Percentiles rank a stretch among this genome's conserved stretches.
Evolutionary conservation across 2,329 filamentous ascomycete species (phyloP).

Genomic region (Catunica adiposa): DNA sequence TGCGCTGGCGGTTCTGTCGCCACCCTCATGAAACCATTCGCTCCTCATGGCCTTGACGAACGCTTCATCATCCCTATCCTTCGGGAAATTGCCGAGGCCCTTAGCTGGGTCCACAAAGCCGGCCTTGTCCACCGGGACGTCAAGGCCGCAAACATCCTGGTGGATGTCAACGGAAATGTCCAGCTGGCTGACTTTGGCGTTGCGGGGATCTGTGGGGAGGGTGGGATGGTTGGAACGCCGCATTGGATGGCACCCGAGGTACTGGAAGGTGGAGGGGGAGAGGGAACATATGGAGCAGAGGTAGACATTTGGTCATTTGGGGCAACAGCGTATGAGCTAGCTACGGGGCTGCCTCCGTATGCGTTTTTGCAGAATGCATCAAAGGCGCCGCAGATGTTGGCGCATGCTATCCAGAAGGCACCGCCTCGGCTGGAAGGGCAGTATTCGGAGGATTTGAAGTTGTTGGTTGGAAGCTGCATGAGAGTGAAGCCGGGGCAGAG

Average conservation of each 20-base stretch:
- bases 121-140: constrained; percentile 57
- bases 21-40: constrained; percentile 52
- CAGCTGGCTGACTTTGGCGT: constrained; percentile 79
- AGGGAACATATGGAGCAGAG: constrained; percentile 43
- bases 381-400: constrained; percentile 19
- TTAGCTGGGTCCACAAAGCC: constrained; percentile 50
- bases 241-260: constrained; percentile 81
- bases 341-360: constrained; percentile 60
- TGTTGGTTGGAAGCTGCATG: constrained; percentile 57
- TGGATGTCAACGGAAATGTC: constrained; percentile 59
- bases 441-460: constrained; percentile 52
- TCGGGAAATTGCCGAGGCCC: constrained; percentile 47
- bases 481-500: constrained; percentile 50
- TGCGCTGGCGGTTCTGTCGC: constrained; percentile 71
- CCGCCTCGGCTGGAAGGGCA: constrained; percentile 55
- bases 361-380: constrained; percentile 29
- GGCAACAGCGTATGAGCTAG: constrained; percentile 65
- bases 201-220: constrained; percentile 36
- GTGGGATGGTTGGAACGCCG: constrained; percentile 66
- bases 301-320: constrained; percentile 79
- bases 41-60: constrained; percentile 48
- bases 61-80: constrained; percentile 54
- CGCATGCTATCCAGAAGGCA: constrained; percentile 41
- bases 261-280: constrained; percentile 37
- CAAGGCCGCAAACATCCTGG: constrained; percentile 64